phyloP scores from a whole-genome alignment of 441 rosid species.

The Eruca vesicaria region DNA sequence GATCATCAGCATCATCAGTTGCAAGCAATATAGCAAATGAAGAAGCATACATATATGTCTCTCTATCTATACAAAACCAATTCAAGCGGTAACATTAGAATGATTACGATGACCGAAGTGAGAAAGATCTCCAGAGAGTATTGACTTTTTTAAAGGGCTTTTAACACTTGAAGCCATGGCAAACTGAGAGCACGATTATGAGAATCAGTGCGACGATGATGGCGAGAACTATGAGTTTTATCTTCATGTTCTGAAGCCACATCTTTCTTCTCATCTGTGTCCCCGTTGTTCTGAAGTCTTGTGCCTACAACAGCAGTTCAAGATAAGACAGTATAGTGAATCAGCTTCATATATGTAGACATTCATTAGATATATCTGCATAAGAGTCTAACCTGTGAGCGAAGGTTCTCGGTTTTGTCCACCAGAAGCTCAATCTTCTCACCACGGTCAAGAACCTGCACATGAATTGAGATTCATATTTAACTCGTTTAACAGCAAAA shows the following conservation, averaged over 20 bases:
- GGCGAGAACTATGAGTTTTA: slow-evolving; percentile 82
- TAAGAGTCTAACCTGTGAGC: slow-evolving; percentile 63
- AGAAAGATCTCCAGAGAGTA: slow-evolving; percentile 22
- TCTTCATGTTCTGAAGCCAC: slow-evolving; percentile 99
- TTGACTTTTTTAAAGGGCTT: not conserved
- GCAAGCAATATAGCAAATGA: not conserved
- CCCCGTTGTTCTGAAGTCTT: slow-evolving; percentile 90
- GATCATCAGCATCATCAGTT: not conserved
- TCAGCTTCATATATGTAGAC: not conserved
- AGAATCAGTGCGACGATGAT: slow-evolving; percentile 72
- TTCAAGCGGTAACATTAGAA: not conserved
- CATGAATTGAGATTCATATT: slow-evolving; percentile 7
- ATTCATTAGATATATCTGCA: not conserved
- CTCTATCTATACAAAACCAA: not conserved
- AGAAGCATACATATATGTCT: not conserved
- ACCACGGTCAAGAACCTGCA: slow-evolving; percentile 98
- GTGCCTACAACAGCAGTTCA: slow-evolving; percentile 58
- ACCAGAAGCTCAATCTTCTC: slow-evolving; percentile 96
- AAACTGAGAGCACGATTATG: slow-evolving; percentile 72
- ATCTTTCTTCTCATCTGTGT: slow-evolving; percentile 91
- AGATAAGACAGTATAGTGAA: not conserved
- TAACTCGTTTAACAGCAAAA: not conserved
- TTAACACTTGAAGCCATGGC: slow-evolving; percentile 83
- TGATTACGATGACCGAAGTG: slow-evolving; percentile 12
- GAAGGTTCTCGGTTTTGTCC: slow-evolving; percentile 95